Evolutionary conservation across 2,329 filamentous ascomycete genomes (phyloP), one percentile per base, ranked within the genome.

Genomic region (Aspergillus brasiliensis): DNA sequence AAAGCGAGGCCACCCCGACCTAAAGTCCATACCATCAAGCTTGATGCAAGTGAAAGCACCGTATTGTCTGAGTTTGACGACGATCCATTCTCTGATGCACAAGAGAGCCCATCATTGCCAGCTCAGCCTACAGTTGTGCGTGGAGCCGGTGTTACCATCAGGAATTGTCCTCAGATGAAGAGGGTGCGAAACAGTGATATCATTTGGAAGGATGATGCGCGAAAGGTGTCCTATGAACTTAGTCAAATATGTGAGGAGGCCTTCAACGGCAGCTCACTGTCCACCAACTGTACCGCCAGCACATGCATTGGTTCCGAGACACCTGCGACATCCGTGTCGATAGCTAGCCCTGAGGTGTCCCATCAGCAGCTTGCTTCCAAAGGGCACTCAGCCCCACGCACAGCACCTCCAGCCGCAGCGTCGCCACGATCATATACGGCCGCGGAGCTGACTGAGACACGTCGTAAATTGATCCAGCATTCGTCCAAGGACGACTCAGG

Each of bases 171-270:
- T 71, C 74, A 83, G 73, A 63, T 76, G 62, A 64, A 77, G 71
- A 72, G 81, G 72, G 47, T 80, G 15, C 69, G 72, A 2, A 70
- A 73, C 5, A 68, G 80, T 1, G 81, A 78, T 57, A 80, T 83
- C 40, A 79, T 81, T 51, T 88, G 87, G 76, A 88, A 86, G 67
- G 91, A 92, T 60, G 93, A 97, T 72, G 85, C 95, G 56, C 84
- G 91, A 6, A 89, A 94, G 67, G 89, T 96, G 59, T 96, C 92
- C 67, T 86, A 86, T 68, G 92, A 92, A 68, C 88, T 97, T 62
- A 91, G 92, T 52, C 91, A 92, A 75, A 91, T 95, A 60, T 96
- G 93, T 70, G 93, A 98, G 70, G 91, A 95, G 69, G 93, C 93
- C 1, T 97, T 98, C 79, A 93, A 91, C 71, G 87, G 89, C 67